Conservation (phyloP, 108 stramenopile species). For the Mayamaea pseudoterrestris region DNA sequence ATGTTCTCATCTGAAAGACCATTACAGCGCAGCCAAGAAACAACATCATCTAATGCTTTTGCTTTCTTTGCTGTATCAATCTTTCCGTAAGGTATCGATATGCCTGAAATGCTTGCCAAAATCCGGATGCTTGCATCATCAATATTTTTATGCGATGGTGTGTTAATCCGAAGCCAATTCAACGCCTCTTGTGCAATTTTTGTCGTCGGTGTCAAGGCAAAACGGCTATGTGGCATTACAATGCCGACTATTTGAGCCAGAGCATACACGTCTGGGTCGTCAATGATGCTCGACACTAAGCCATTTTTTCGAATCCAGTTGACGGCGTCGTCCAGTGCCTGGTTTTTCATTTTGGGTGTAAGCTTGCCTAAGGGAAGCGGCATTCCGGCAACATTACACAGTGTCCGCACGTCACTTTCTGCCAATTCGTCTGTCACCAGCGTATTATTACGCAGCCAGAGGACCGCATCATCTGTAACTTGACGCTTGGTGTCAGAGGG, state of each 20-base stretch:
- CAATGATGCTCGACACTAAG: background rate
- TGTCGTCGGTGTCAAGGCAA: background rate
- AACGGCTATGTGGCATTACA: constrained; percentile 1
- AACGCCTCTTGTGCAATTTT: constrained; percentile 4
- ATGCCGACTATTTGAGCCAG: background rate
- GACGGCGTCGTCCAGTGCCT: constrained; percentile 10
- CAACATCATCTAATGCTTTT: constrained; percentile 6
- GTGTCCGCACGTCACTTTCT: constrained; percentile 3
- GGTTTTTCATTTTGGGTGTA: background rate
- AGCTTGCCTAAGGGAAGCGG: background rate
- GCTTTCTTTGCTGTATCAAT: constrained; percentile 7
- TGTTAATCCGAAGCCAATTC: constrained; percentile 16
- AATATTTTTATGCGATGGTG: background rate
- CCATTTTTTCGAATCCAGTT: constrained; percentile 12
- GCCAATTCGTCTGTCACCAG: background rate
- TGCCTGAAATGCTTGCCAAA: background rate
- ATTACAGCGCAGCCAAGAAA: constrained; percentile 5
- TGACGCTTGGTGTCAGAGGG: background rate
- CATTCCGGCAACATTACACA: constrained; percentile 5
- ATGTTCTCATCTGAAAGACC: background rate
- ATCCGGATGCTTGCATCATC: background rate
- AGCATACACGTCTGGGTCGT: background rate
- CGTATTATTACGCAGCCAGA: constrained; percentile 5
- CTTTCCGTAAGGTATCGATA: background rate
- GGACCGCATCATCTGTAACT: constrained; percentile 11